Percentiles rank a stretch among this genome's conserved stretches.
These are phyloP conservation scores for Seiridium unicorne DNA, from an alignment of 2,329 filamentous ascomycete species.

Conservation along the genomic window DNA sequence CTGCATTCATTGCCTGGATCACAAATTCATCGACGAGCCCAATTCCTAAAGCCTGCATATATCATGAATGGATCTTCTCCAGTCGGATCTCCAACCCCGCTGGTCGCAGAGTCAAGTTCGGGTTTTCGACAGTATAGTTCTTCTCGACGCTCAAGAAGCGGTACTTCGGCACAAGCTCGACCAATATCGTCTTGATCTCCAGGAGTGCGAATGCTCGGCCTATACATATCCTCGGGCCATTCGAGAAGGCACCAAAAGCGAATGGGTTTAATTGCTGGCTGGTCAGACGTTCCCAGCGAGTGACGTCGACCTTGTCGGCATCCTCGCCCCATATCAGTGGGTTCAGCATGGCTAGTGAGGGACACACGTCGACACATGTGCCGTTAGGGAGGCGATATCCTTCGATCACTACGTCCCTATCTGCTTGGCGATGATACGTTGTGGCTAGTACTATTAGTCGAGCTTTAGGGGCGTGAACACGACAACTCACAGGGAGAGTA, in stretches of 20 bases:
- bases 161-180: constrained; percentile 12
- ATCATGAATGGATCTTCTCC: too few species aligned
- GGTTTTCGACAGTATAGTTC: background rate
- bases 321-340: constrained; percentile 36
- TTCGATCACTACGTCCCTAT: constrained; percentile 28
- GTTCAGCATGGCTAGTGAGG: constrained; percentile 33
- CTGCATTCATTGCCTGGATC: too few species aligned
- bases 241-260: constrained; percentile 25
- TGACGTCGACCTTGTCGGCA: constrained; percentile 33
- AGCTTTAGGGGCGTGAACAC: background rate
- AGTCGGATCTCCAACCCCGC: too few species aligned
- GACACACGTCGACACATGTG: constrained; percentile 32
- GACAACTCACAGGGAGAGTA: constrained; percentile 25
- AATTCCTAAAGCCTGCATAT: too few species aligned
- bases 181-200: constrained; percentile 19
- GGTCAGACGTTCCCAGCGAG: constrained; percentile 31
- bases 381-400: constrained; percentile 33
- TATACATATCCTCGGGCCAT: constrained; percentile 17
- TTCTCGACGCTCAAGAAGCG: constrained; percentile 1
- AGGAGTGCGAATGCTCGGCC: constrained; percentile 14
- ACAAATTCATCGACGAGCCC: too few species aligned
- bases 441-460: constrained; percentile 11
- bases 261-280: constrained; percentile 24
- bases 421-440: constrained; percentile 28
- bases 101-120: constrained; percentile 1